Conservation (phyloP, 805 yeast genomes). For the Saturnispora bothae region DNA sequence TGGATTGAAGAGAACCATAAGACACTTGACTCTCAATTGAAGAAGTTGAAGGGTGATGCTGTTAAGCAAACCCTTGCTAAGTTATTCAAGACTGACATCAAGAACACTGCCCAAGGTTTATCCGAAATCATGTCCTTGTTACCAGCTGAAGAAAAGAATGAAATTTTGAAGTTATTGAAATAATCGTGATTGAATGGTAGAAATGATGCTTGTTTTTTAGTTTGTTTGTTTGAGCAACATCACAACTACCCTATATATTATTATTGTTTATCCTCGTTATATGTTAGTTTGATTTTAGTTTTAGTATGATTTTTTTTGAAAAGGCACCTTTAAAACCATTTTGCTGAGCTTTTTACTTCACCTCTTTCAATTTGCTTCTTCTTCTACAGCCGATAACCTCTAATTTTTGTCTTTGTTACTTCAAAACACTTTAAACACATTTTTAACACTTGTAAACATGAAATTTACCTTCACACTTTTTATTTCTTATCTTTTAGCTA, state of each 20-base stretch:
- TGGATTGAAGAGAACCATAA: conserved; percentile 79
- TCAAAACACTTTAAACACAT: too few species aligned
- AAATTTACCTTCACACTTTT: neutral
- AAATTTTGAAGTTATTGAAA: conserved; percentile 25
- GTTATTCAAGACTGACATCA: conserved; percentile 43
- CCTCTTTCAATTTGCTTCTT: neutral
- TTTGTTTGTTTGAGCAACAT: conserved; percentile 12
- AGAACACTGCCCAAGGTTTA: conserved; percentile 44
- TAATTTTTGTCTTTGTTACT: neutral
- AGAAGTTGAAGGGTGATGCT: conserved; percentile 54
- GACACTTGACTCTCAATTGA: conserved; percentile 48
- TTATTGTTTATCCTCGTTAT: neutral
- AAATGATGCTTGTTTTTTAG: conserved; percentile 1
- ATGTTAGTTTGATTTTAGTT: conserved; percentile 5
- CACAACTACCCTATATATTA: neutral
- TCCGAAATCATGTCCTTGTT: conserved; percentile 43
- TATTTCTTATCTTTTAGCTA: conserved; percentile 1
- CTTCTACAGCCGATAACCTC: neutral
- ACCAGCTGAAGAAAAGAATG: conserved; percentile 44
- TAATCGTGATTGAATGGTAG: conserved; percentile 7
- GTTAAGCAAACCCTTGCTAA: conserved; percentile 55
- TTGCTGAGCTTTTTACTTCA: conserved; percentile 6
- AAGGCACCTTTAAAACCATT: neutral
- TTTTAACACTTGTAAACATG: too few species aligned
- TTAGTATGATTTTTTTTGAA: neutral